phyloP scores from a whole-genome alignment of 2,329 filamentous ascomycete genomes.

The Thelonectria rubi region DNA sequence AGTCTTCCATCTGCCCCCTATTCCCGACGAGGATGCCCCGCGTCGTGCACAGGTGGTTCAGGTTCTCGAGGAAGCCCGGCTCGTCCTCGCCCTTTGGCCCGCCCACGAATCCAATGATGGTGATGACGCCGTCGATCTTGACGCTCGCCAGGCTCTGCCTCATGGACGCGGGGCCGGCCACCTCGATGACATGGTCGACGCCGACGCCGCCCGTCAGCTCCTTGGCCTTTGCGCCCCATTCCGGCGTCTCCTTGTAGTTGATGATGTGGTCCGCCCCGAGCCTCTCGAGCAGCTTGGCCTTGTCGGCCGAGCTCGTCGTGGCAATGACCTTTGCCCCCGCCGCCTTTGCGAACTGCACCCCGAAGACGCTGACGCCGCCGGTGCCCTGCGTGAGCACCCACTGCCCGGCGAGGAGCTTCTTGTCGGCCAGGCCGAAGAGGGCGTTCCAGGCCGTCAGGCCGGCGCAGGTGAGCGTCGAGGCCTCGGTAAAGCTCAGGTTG shows the following conservation, averaged over 20 bases:
- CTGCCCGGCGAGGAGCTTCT: constrained; percentile 60
- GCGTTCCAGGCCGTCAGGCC: constrained; percentile 73
- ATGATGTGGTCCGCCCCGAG: constrained; percentile 61
- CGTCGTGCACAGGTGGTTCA: constrained; percentile 50
- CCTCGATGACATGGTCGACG: constrained; percentile 59
- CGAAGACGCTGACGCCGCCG: constrained; percentile 73
- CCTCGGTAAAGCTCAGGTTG: constrained; percentile 62
- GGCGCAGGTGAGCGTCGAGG: constrained; percentile 67
- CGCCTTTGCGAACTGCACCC: constrained; percentile 65
- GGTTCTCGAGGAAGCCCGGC: constrained; percentile 48
- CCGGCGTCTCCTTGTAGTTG: constrained; percentile 57
- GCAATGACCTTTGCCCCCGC: constrained; percentile 59
- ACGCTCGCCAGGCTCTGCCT: constrained; percentile 56
- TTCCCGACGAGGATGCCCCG: constrained; percentile 59
- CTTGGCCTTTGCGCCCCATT: constrained; percentile 57
- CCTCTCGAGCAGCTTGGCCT: constrained; percentile 53
- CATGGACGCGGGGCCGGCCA: constrained; percentile 56
- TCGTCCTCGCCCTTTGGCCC: constrained; percentile 39
- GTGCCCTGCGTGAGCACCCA: constrained; percentile 75
- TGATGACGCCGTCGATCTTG: constrained; percentile 57
- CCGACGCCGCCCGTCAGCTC: constrained; percentile 54
- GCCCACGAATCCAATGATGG: constrained; percentile 51
- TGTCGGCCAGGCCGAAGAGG: constrained; percentile 63
- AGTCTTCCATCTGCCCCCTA: constrained; percentile 56
- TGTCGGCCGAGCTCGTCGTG: constrained; percentile 57